phyloP scores from a whole-genome alignment of 208 protist genomes.

The Trypanosoma conorhini region DNA sequence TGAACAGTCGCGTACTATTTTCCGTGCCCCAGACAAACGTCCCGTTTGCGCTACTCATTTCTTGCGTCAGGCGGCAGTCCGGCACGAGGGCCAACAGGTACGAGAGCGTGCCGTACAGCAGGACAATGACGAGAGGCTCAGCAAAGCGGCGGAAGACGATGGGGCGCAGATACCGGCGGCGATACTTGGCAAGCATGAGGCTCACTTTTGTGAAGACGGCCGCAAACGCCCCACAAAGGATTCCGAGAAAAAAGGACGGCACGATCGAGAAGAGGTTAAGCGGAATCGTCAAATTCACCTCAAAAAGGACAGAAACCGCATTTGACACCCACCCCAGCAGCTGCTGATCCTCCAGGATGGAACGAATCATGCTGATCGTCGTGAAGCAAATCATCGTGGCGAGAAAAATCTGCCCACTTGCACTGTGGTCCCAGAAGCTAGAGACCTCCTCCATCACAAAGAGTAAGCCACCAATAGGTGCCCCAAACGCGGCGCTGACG shows the following conservation, averaged over 20 bases:
- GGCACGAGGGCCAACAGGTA: conserved; percentile 50
- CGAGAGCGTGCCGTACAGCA: conserved; percentile 56
- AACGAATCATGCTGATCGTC: conserved; percentile 80
- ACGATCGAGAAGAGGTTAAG: conserved; percentile 86
- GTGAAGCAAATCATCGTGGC: conserved; percentile 90
- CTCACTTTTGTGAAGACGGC: conserved; percentile 91
- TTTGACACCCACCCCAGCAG: conserved; percentile 86
- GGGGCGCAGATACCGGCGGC: conserved; percentile 50
- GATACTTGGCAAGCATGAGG: conserved; percentile 79
- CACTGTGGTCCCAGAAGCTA: conserved; percentile 90
- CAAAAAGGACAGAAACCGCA: conserved; percentile 84
- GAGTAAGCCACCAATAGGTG: conserved; percentile 95
- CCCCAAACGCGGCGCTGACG: conserved; percentile 95
- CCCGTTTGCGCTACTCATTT: conserved; percentile 34
- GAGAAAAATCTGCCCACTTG: conserved; percentile 95
- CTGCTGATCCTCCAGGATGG: conserved; percentile 65
- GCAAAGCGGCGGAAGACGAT: conserved; percentile 59
- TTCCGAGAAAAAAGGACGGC: conserved; percentile 84
- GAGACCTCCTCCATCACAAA: conserved; percentile 96
- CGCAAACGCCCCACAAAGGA: conserved; percentile 76
- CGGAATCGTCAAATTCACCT: conserved; percentile 84
- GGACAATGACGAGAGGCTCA: conserved; percentile 67
- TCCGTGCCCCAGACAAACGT: conserved; percentile 80
- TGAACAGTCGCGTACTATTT: conserved; percentile 53
- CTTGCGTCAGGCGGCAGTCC: conserved; percentile 41